Percentiles rank a stretch among this genome's conserved stretches.
These are phyloP conservation scores for Papiliotrema nemorosa DNA, from an alignment of 1,284 basidiomycete species.

Conservation along the genomic window DNA sequence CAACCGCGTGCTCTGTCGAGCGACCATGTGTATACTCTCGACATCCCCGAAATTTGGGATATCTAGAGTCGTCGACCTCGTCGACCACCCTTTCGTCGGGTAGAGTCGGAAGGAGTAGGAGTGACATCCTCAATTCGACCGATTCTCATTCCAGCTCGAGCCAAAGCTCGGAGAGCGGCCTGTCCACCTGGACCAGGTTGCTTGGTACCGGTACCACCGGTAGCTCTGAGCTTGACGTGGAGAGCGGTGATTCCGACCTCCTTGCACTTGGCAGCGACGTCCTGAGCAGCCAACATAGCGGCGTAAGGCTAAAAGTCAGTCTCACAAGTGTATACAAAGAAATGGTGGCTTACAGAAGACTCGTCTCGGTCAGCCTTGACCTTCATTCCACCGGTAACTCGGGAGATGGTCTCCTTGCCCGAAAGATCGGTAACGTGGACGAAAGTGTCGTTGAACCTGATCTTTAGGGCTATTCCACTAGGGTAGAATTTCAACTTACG, in stretches of 20 bases:
- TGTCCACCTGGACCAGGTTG: slow-evolving; percentile 98
- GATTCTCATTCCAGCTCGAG: slow-evolving; percentile 97
- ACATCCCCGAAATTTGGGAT: background rate
- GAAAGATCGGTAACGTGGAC: slow-evolving; percentile 99
- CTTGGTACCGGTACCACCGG: slow-evolving; percentile 98
- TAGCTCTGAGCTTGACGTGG: slow-evolving; percentile 83
- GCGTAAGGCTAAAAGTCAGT: slow-evolving; percentile 64
- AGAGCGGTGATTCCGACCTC: slow-evolving; percentile 98
- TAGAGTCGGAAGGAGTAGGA: slow-evolving; percentile 94
- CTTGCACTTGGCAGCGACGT: slow-evolving; percentile 92
- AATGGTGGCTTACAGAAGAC: slow-evolving; percentile 62
- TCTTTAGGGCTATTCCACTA: no score
- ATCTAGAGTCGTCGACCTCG: slow-evolving; percentile 91
- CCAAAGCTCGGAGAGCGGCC: slow-evolving; percentile 95
- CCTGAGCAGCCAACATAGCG: slow-evolving; percentile 98
- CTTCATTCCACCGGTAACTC: slow-evolving; percentile 99
- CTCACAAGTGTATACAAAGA: background rate
- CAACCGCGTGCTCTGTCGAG: slow-evolving; percentile 20
- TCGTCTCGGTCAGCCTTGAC: slow-evolving; percentile 99
- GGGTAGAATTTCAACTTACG: slow-evolving; percentile 47
- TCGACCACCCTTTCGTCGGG: slow-evolving; percentile 99
- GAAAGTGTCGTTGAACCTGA: slow-evolving; percentile 95
- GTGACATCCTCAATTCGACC: slow-evolving; percentile 96
- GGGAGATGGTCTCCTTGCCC: slow-evolving; percentile 97
- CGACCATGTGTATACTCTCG: slow-evolving; percentile 10